Base-by-base conservation (phyloP, 2,329 filamentous ascomycete species). In the Alternaria panax region DNA sequence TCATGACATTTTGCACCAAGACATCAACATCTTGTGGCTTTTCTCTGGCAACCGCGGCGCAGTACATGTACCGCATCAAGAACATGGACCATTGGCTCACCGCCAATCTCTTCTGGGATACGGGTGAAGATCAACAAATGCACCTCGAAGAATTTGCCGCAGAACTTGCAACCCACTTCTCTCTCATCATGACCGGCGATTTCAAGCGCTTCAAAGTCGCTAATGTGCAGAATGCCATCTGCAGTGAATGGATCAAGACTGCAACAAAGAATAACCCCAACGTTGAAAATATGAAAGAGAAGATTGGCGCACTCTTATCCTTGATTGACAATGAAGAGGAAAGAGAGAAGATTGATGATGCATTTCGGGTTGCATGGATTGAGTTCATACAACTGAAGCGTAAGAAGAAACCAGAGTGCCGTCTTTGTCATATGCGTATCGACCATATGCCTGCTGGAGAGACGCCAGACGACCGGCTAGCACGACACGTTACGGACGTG, bases 21-120 rank as follows among this genome's bases (percentile, higher is more conserved):
- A 62, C 51, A 36, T 54, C 48, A 5, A 52, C 57, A 4, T 63
- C 54, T n/a, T 52, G 45, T 38, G 22, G 57, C 20, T 65, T 52
- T 40, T 53, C 45, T 4, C 24, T 58, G 7, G 46, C 59, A 5
- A 63, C 57, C 12, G 63, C 57, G 11, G n/a, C 32, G 6, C 32
- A 32, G 3, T 62, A 50, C 34, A 30, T 46, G 14, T 43, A 55
- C 24, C 64, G 57, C 9, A 28, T 64, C 22, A 56, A 51, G 34
- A 25, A 56, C 2, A 25, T 51, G 24, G 28, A 40, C 24, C 38
- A 45, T 16, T 64, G 55, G 28, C 36, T 59, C 4, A 9, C 38
- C 7, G 32, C 36, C 24, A 54, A 42, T 22, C 45, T 50, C 20
- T 46, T 62, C 7, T 57, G 46, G 51, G 45, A 38, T 3, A n/a